phyloP scores from a whole-genome alignment of 2,329 filamentous ascomycete genomes.

The Cytospora leucostoma region DNA sequence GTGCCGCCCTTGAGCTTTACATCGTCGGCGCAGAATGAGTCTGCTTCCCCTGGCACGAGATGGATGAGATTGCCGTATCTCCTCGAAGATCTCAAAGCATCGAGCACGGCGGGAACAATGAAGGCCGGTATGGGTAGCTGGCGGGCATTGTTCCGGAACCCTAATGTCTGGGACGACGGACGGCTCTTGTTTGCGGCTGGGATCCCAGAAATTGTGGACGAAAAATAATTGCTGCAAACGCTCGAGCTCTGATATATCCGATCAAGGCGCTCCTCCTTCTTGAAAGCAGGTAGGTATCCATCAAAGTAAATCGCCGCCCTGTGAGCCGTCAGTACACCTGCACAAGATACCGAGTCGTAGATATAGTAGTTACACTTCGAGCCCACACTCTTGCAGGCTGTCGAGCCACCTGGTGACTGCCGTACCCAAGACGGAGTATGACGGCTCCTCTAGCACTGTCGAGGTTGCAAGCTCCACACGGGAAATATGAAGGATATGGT shows the following conservation, averaged over 20 bases:
- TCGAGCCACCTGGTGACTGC: slow-evolving; percentile 31
- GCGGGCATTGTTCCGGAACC: slow-evolving; percentile 7
- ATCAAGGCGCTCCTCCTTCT: slow-evolving; percentile 61
- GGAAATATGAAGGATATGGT: slow-evolving; percentile 31
- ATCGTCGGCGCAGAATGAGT: slow-evolving; percentile 72
- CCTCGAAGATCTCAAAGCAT: slow-evolving; percentile 57
- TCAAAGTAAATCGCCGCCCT: slow-evolving; percentile 82
- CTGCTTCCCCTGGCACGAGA: slow-evolving; percentile 82
- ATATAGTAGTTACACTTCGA: slow-evolving; percentile 21
- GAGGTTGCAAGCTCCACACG: slow-evolving; percentile 5
- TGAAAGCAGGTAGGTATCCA: slow-evolving; percentile 71
- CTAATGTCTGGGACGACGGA: not conserved
- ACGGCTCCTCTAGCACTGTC: slow-evolving; percentile 30
- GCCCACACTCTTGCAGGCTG: slow-evolving; percentile 25
- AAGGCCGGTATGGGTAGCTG: slow-evolving; percentile 58
- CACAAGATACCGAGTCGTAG: slow-evolving; percentile 2
- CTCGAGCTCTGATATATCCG: slow-evolving; percentile 61
- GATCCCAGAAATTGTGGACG: slow-evolving; percentile 34
- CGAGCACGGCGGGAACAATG: slow-evolving; percentile 75
- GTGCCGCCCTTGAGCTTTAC: slow-evolving; percentile 55
- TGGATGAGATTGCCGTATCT: slow-evolving; percentile 47
- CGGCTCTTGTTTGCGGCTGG: slow-evolving; percentile 30
- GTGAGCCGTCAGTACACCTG: slow-evolving; percentile 26
- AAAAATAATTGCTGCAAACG: slow-evolving; percentile 54
- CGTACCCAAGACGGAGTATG: slow-evolving; percentile 29